phyloP scores from a whole-genome alignment of 2,329 filamentous ascomycete species.

The Epichloe sp. region DNA sequence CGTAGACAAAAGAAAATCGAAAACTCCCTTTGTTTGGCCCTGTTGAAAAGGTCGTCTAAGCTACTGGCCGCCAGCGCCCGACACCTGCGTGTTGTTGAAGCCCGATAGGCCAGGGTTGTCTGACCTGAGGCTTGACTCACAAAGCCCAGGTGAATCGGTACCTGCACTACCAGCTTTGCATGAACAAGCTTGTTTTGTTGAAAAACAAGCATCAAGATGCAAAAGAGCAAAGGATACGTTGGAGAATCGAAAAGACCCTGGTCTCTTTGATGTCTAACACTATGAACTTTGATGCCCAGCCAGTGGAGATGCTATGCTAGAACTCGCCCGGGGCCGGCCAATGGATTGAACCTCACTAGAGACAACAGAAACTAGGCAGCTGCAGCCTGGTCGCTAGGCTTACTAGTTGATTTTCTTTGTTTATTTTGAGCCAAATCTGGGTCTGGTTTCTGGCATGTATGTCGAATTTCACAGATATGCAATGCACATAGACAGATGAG shows the following conservation, averaged over 20 bases:
- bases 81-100: constrained; percentile 4
- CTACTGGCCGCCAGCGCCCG: constrained; percentile 2
- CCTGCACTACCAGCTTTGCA: constrained; percentile 4
- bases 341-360: too few relatives aligned
- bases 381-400: background rate
- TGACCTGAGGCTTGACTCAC: background rate
- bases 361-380: too few relatives aligned
- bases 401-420: background rate
- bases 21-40: background rate
- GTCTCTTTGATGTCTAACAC: background rate
- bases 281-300: constrained; percentile 1
- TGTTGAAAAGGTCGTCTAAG: too few relatives aligned
- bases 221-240: background rate
- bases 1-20: background rate
- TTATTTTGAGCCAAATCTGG: background rate
- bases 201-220: background rate
- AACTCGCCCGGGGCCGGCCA: background rate
- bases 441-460: background rate
- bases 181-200: background rate
- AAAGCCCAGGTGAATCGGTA: constrained; percentile 2
- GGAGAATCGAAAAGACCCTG: background rate
- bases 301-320: background rate
- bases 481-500: background rate
- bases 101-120: constrained; percentile 2
- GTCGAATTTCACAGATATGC: background rate